These are phyloP conservation scores for Fomitiporia mediterranea DNA, from an alignment of 1,284 basidiomycete species.

Conservation along the genomic window DNA sequence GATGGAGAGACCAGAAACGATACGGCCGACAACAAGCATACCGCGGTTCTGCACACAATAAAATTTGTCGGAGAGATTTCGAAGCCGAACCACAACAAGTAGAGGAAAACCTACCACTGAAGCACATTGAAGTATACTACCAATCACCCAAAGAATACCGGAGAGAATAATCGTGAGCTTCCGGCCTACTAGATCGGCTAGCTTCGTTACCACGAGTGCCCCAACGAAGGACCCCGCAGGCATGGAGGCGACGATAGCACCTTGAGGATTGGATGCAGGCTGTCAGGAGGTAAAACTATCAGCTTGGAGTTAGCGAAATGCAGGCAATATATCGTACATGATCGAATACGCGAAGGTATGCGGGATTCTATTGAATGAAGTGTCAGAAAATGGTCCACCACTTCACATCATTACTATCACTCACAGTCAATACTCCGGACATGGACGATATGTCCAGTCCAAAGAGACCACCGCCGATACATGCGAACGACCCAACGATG, in stretches of 20 bases:
- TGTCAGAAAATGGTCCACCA: background rate
- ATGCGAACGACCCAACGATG: slow-evolving; percentile 72
- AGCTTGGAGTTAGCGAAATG: slow-evolving; percentile 1
- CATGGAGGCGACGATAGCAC: slow-evolving; percentile 76
- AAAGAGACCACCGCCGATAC: slow-evolving; percentile 75
- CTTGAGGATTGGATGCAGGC: slow-evolving; percentile 55
- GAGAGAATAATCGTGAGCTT: slow-evolving; percentile 60
- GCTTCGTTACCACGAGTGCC: slow-evolving; percentile 52
- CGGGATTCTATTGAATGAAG: slow-evolving; percentile 41
- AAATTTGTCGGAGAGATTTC: background rate
- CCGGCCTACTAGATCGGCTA: slow-evolving; percentile 64
- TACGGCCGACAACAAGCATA: slow-evolving; percentile 64
- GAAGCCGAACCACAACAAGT: background rate
- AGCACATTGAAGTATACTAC: slow-evolving; percentile 64
- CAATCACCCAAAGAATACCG: slow-evolving; percentile 68
- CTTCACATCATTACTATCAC: slow-evolving; percentile 27
- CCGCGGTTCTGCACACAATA: slow-evolving; percentile 46
- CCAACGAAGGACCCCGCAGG: slow-evolving; percentile 62
- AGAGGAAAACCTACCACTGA: slow-evolving; percentile 39
- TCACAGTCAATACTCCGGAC: slow-evolving; percentile 69
- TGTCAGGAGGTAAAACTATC: slow-evolving; percentile 23
- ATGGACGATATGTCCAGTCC: slow-evolving; percentile 78
- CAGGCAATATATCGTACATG: slow-evolving; percentile 29
- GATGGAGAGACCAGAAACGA: slow-evolving; percentile 56
- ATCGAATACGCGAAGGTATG: slow-evolving; percentile 48